phyloP scores from a whole-genome alignment of 1,139 yeast genomes.

The Taphrina deformans region DNA sequence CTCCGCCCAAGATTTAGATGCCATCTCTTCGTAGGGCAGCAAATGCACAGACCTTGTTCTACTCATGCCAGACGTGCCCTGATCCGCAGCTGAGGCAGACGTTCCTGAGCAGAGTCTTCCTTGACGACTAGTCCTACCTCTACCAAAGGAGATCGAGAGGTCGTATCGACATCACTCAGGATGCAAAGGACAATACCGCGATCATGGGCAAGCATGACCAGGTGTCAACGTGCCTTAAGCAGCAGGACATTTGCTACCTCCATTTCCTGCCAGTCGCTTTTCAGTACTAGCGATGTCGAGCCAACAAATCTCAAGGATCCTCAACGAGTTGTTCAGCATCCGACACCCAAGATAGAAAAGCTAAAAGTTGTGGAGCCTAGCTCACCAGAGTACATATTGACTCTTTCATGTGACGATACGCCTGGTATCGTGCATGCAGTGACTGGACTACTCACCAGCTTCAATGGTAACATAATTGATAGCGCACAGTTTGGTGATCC shows the following conservation, averaged over 20 bases:
- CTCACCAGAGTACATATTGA: conserved; percentile 16
- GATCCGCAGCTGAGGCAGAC: too few species aligned
- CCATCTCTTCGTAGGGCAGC: not conserved
- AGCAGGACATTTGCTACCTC: not conserved
- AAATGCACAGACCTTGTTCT: not conserved
- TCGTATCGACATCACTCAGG: too few species aligned
- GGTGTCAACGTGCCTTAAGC: not conserved
- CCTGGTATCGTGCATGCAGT: conserved; percentile 31
- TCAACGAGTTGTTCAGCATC: conserved; percentile 12
- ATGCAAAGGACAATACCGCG: not conserved
- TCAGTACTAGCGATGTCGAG: not conserved
- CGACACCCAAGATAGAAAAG: not conserved
- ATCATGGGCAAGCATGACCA: not conserved
- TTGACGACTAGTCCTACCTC: too few species aligned
- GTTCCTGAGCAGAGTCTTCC: too few species aligned
- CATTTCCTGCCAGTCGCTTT: not conserved
- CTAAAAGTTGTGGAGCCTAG: not conserved
- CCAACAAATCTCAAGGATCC: conserved; percentile 21
- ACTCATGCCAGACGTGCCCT: too few species aligned
- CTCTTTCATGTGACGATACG: conserved; percentile 27
- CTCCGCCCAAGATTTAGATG: not conserved
- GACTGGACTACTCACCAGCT: conserved; percentile 23
- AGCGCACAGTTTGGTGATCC: conserved; percentile 33
- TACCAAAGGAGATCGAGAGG: too few species aligned
- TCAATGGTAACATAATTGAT: conserved; percentile 24